Percentiles rank a stretch among this genome's conserved stretches.
These are phyloP conservation scores for Paraphaeosphaeria minitans DNA, from an alignment of 2,329 filamentous ascomycete species.

Conservation along the genomic window DNA sequence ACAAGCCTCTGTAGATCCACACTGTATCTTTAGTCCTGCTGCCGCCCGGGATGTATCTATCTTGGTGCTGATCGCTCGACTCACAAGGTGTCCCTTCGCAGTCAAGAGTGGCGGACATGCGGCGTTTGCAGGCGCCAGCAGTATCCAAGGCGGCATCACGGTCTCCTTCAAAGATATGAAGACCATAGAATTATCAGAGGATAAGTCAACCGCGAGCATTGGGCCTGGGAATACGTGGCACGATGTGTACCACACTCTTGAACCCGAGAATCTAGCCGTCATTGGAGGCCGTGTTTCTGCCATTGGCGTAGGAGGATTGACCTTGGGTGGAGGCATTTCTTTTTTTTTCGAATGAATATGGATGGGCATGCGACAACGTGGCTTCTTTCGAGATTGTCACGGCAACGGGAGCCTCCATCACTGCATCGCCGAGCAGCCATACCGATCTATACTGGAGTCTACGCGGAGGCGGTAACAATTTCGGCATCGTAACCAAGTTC, in stretches of 20 bases:
- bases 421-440: not conserved
- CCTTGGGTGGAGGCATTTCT: conserved; percentile 5
- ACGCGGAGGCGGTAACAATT: conserved; percentile 44
- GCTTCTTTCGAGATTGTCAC: conserved; percentile 23
- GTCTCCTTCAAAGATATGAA: conserved; percentile 34
- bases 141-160: conserved; percentile 39
- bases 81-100: conserved; percentile 27
- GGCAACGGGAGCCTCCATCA: conserved; percentile 20
- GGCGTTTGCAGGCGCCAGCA: conserved; percentile 34
- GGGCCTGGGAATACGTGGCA: conserved; percentile 39
- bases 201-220: conserved; percentile 28
- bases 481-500: conserved; percentile 43
- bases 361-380: conserved; percentile 38
- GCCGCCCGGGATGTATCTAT: conserved; percentile 23
- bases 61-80: conserved; percentile 25
- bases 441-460: conserved; percentile 48
- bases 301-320: conserved; percentile 19
- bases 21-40: conserved; percentile 34
- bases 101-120: conserved; percentile 5
- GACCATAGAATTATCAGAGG: conserved; percentile 18
- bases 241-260: conserved; percentile 35
- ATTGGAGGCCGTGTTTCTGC: conserved; percentile 33
- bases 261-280: conserved; percentile 27
- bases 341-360: conserved; percentile 8
- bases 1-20: conserved; percentile 28